Conservation (phyloP, 208 protist species). For the Leishmania guyanensis region DNA sequence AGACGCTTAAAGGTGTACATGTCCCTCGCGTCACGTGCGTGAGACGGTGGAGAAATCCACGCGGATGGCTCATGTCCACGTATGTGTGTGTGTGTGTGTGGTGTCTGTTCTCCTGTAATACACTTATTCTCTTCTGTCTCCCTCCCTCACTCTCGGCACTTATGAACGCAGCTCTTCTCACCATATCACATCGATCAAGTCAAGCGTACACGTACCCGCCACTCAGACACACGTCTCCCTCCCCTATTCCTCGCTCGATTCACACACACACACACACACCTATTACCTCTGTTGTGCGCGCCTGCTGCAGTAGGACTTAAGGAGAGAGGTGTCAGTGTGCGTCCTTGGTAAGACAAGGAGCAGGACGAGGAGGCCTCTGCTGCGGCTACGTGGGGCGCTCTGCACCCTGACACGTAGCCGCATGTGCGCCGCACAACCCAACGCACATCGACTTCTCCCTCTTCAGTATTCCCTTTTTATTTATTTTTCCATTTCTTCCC, state of each 20-base stretch:
- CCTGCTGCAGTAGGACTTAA: not conserved
- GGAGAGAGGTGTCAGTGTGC: not conserved
- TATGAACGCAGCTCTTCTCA: not conserved
- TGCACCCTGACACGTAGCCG: not conserved
- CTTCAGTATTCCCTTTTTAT: slow-evolving; percentile 16
- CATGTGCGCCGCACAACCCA: not conserved
- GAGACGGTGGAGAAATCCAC: too few relatives aligned
- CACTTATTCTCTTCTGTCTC: not conserved
- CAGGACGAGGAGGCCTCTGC: not conserved
- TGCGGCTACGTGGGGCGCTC: not conserved
- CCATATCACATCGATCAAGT: not conserved
- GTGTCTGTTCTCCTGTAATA: not conserved
- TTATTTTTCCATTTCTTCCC: slow-evolving; percentile 1
- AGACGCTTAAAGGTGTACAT: not conserved
- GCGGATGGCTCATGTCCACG: too few relatives aligned
- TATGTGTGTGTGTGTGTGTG: not conserved
- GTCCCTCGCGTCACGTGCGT: not conserved
- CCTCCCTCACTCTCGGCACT: not conserved
- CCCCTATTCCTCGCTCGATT: not conserved
- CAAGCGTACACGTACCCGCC: not conserved
- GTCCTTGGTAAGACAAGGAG: not conserved
- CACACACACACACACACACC: not conserved
- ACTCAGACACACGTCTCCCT: not conserved
- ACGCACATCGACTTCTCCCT: not conserved
- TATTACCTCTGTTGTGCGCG: not conserved